Evolutionary conservation across 2,329 filamentous ascomycete genomes (phyloP), one percentile per base, ranked within the genome.

Genomic region (Xylariaceae sp.): DNA sequence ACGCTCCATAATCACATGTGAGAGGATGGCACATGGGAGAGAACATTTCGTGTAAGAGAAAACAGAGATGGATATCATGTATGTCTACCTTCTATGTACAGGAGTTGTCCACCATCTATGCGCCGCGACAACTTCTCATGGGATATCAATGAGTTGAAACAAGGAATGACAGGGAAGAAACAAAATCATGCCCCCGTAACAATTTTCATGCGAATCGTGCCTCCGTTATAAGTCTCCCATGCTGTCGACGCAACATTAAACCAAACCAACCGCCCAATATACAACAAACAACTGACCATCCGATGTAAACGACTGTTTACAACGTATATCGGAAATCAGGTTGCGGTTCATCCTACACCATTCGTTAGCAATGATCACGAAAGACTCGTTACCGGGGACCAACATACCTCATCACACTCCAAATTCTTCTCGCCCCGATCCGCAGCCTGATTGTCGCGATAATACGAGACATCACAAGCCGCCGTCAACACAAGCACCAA

Each of bases 351-450:
- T 76, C 75, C 71, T 75, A 57, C 35, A 15, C 35, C 3, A 9
- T n/a, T 4, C 18, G 34, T 67, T 60, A 64, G 53, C 57, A 1
- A 17, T 18, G 1, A 2, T 18, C 17, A 18, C 2, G 17, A 3
- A 34, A 3, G 3, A 15, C 17, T 18, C 6, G 17, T 15, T 2
- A 10, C 1, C 4, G 5, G 23, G 34, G 11, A 30, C 50, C 7
- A 55, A 74, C 78, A 76, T 71, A 82, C 80, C 65, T 81, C 76
- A 54, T 77, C 72, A 34, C 73, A 70, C 70, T 84, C 82, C 13
- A 84, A 70, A 60, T 79, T 68, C 69, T 75, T 78, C 72, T 82
- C 79, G 48, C 80, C 80, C 23, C 76, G 71, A n/a, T 84, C 80
- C 0, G 82, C 82, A 67, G 76, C 75, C 56, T 66, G 68, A 66